A percentile compares a stretch with the other conserved stretches of the same genome.
phyloP scores from a whole-genome alignment of 1,284 basidiomycete genomes.

The Ceratobasidium sp. region DNA sequence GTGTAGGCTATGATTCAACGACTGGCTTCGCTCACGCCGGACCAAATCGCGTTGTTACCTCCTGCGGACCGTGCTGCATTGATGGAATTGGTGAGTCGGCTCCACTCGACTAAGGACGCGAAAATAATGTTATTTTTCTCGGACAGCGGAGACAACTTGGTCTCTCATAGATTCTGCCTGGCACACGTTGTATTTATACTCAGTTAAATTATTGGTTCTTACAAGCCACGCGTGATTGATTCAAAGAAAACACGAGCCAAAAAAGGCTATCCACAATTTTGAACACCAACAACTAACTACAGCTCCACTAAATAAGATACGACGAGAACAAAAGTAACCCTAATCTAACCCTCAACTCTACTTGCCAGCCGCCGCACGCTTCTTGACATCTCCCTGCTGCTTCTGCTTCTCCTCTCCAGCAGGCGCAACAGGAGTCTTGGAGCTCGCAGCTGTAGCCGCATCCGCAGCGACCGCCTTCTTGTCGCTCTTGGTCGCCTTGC shows the following conservation, averaged over 20 bases:
- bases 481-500: conserved; percentile 43
- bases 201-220: background rate
- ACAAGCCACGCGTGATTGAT: background rate
- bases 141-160: conserved; percentile 17
- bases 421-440: conserved; percentile 42
- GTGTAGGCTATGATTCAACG: conserved; percentile 53
- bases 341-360: background rate
- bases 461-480: conserved; percentile 40
- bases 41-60: conserved; percentile 60
- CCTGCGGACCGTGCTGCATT: conserved; percentile 59
- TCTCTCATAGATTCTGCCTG: background rate
- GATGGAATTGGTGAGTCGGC: conserved; percentile 53
- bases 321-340: conserved; percentile 1
- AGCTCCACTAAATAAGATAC: conserved; percentile 22
- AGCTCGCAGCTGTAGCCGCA: conserved; percentile 9
- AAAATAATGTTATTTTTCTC: background rate
- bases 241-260: conserved; percentile 5
- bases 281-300: conserved; percentile 12
- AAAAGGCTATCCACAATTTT: conserved; percentile 32
- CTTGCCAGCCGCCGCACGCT: conserved; percentile 43
- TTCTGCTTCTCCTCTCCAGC: conserved; percentile 44
- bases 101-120: background rate
- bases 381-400: conserved; percentile 44
- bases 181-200: background rate
- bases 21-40: conserved; percentile 59